Evolutionary conservation across 805 yeast genomes (phyloP).

Genomic region (Ogataea methanolica): DNA sequence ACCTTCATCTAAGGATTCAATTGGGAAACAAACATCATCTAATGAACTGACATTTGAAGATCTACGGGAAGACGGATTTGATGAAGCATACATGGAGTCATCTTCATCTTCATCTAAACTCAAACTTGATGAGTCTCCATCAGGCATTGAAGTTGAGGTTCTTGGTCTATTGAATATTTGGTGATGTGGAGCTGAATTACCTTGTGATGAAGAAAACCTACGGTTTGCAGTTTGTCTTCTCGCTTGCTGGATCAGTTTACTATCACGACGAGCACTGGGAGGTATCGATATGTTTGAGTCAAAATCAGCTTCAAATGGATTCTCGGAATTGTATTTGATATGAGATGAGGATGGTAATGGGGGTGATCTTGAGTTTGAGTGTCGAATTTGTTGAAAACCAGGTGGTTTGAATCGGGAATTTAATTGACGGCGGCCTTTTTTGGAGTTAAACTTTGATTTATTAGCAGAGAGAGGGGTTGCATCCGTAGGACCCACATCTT

Average conservation of each 20-base stretch:
- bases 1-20: constrained; percentile 44
- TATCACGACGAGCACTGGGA: not conserved
- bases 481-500: not conserved
- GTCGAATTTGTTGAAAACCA: too few species aligned
- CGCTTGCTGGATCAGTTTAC: not conserved
- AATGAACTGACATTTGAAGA: constrained; percentile 66
- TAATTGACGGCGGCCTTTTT: too few species aligned
- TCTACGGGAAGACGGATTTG: constrained; percentile 64
- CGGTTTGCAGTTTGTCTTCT: not conserved
- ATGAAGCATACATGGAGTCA: constrained; percentile 31
- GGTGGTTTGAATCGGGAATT: too few species aligned
- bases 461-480: not conserved
- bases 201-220: too few species aligned
- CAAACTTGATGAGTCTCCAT: not conserved
- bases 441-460: too few species aligned
- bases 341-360: not conserved
- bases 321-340: not conserved
- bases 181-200: too few species aligned
- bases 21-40: constrained; percentile 89
- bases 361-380: too few species aligned
- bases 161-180: too few species aligned
- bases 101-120: constrained; percentile 11
- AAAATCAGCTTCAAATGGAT: constrained; percentile 5
- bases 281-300: not conserved
- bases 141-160: too few species aligned